Evolutionary conservation across 2,329 filamentous ascomycete species (phyloP).

Genomic region (Monilinia fructicola): DNA sequence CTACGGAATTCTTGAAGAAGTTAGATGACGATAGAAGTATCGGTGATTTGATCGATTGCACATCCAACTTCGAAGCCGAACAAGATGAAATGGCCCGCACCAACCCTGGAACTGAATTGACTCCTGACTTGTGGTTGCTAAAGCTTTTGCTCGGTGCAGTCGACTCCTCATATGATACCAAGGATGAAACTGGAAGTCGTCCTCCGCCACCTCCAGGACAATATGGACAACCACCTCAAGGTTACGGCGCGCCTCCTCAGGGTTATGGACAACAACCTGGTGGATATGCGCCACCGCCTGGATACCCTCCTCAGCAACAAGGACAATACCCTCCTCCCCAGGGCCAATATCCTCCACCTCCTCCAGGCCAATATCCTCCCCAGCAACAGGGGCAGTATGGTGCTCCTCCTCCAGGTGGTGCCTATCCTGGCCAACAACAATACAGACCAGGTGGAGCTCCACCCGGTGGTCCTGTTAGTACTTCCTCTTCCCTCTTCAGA

Average conservation of each 20-base stretch:
- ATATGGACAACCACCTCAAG: constrained; percentile 32
- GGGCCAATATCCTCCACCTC: constrained; percentile 38
- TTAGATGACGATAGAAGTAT: constrained; percentile 16
- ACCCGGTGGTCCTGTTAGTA: constrained; percentile 18
- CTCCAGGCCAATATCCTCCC: constrained; percentile 36
- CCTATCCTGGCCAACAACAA: constrained; percentile 20
- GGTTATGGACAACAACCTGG: constrained; percentile 21
- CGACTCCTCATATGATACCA: constrained; percentile 63
- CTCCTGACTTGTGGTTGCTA: constrained; percentile 24
- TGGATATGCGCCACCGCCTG: constrained; percentile 5
- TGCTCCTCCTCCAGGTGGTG: constrained; percentile 20
- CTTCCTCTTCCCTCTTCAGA: not conserved
- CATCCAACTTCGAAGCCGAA: constrained; percentile 22
- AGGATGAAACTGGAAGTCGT: constrained; percentile 51
- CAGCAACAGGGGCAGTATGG: constrained; percentile 27
- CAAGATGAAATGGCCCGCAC: constrained; percentile 20
- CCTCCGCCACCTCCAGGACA: constrained; percentile 27
- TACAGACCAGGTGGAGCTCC: constrained; percentile 17
- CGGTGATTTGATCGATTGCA: constrained; percentile 21
- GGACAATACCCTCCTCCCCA: constrained; percentile 35
- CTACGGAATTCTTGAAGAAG: constrained; percentile 21
- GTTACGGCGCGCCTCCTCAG: constrained; percentile 18
- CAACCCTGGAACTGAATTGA: constrained; percentile 10
- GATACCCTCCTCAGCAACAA: constrained; percentile 35
- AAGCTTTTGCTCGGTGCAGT: constrained; percentile 68